These are phyloP conservation scores for Crithidia mellificae DNA, from an alignment of 208 protist species.

Conservation along the genomic window DNA sequence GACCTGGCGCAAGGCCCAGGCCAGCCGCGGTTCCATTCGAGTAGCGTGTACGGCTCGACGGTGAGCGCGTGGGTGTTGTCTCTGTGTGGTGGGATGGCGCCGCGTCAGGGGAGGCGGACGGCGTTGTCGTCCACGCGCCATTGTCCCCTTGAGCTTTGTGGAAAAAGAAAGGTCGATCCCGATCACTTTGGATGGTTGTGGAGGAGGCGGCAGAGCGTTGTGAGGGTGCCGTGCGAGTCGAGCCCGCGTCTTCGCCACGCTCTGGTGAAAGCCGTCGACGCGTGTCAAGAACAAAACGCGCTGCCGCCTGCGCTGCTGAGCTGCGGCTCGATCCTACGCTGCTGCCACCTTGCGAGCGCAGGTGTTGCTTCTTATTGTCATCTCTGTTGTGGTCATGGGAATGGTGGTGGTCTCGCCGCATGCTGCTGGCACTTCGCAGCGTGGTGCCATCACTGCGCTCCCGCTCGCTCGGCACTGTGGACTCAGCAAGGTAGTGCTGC, in stretches of 20 bases:
- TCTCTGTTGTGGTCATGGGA: too few relatives aligned
- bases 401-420: slow-evolving; percentile 16
- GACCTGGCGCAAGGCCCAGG: neutral
- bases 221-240: neutral
- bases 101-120: neutral
- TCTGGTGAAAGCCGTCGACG: slow-evolving; percentile 5
- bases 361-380: too few relatives aligned
- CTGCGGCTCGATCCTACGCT: neutral
- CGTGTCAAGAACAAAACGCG: neutral
- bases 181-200: neutral
- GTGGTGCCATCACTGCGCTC: neutral
- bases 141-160: too few relatives aligned
- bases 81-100: neutral
- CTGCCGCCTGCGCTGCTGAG: neutral
- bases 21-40: neutral
- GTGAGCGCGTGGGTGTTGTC: neutral
- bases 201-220: neutral
- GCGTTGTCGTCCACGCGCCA: neutral
- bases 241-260: neutral
- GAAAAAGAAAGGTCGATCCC: neutral
- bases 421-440: neutral
- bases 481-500: neutral
- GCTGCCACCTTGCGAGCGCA: neutral
- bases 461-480: neutral
- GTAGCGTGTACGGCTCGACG: neutral